phyloP scores from a whole-genome alignment of 139 green algal species.

The Nannochloris sp. region DNA sequence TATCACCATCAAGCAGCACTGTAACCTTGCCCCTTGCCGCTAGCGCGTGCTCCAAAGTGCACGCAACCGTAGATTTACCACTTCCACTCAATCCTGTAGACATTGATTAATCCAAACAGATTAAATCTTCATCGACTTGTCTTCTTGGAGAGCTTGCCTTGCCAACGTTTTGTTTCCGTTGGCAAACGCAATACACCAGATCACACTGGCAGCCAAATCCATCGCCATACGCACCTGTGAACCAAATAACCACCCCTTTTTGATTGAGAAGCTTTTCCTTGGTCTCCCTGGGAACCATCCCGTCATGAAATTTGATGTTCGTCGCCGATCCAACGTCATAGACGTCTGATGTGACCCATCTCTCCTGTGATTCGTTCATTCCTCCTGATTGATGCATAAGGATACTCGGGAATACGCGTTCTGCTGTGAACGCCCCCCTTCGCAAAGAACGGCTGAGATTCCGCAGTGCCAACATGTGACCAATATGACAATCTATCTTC shows the following conservation, averaged over 20 bases:
- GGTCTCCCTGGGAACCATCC: constrained; percentile 21
- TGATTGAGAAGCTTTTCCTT: constrained; percentile 79
- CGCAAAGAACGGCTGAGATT: too few relatives aligned
- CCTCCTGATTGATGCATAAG: too few relatives aligned
- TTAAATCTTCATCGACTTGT: too few relatives aligned
- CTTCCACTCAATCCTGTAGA: constrained; percentile 56
- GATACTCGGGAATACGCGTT: too few relatives aligned
- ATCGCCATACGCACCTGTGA: constrained; percentile 36
- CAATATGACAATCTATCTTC: too few relatives aligned
- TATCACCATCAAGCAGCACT: constrained; percentile 87
- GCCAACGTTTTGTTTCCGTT: neutral
- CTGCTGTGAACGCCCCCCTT: too few relatives aligned
- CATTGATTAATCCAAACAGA: too few relatives aligned
- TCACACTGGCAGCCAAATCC: neutral
- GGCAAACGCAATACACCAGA: neutral
- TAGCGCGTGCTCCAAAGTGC: constrained; percentile 69
- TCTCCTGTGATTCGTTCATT: constrained; percentile 3
- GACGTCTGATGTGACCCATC: constrained; percentile 11
- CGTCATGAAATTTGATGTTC: constrained; percentile 92
- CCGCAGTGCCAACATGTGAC: too few relatives aligned
- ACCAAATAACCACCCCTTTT: constrained; percentile 81
- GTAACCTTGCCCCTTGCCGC: constrained; percentile 56
- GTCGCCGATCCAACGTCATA: constrained; percentile 72
- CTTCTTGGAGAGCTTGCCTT: too few relatives aligned
- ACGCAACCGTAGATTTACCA: constrained; percentile 60